Evolutionary conservation across 441 rosid genomes (phyloP), one percentile per base, ranked within the genome.

Genomic region (Lepidium campestre): DNA sequence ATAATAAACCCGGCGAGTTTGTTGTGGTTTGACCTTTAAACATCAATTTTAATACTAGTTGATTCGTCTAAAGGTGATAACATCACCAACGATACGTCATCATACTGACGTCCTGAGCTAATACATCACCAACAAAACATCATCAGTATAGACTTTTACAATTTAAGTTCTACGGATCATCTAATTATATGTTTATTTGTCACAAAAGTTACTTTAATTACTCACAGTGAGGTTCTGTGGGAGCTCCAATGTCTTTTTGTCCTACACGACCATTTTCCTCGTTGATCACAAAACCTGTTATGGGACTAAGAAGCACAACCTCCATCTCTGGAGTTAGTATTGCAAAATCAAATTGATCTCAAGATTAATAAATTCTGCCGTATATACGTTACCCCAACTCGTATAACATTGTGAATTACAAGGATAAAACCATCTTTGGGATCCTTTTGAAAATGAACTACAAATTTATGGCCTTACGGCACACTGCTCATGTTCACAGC

Each of bases 71-170:
- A 13, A 8, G 45, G 25, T 29, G 57, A 7, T 6, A 3, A 42
- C 62, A 66, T 73, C 76, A 73, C 9, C 37, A 8, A 8, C 62
- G 1, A 23, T 7, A 52, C 67, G 72, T 66, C 56, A 66, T 44
- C 29, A 1, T 34, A 19, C 17, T 44, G 44, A 66, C 76, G 67
- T 50, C 62, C 9, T 37, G 14, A 13, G 9, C 17, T 37, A 57
- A 20, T 36, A 34, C 57, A 62, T 62, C 67, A 48, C 46, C 57
- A 32, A 47, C 36, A 14, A 34, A 3, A 14, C 56, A 37, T 54
- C 49, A 35, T 42, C 7, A 23, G 20, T 56, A 9, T n/a, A 5
- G 10, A 15, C 40, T 56, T 6, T 37, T 36, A 57, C 59, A 40
- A 52, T 40, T 71, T 55, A 65, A 40, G 3, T 20, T 39, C 39